Base-by-base conservation (phyloP, 805 yeast species). In the Candida railenensis region DNA sequence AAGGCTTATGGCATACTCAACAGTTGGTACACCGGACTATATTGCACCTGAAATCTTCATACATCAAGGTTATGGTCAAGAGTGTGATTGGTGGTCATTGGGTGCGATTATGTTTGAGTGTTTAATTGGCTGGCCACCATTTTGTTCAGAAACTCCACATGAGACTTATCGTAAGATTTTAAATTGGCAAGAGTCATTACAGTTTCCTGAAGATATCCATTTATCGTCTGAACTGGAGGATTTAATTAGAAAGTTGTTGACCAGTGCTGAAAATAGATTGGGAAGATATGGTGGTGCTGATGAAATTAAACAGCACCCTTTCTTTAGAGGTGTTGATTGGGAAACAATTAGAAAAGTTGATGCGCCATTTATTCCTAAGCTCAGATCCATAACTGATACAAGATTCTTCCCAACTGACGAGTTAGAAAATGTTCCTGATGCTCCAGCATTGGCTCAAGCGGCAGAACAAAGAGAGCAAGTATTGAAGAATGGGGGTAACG, bases 331-430 rank as follows among this genome's bases (percentile, higher is more conserved):
- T n/a, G 97, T 90, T 37, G 94, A 89, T 65, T 90, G 97, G 97
- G 83, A 84, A 44, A 81, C 88, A 15, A 90, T 90, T 47, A 74
- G 97, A 48, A 83, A 81, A 48, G 95, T 89, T 48, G 89, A 85
- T 55, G 97, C 97, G 2, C 97, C 97, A 19, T 90, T 90, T 58
- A 87, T 94, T 54, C 96, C 99, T 21, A 87, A 89, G 61, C 77
- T 94, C 61, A 81, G 90, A 55, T 86, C 96, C 11, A 86, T 92
- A 50, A 92, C 98, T 4, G 99, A 94, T 65, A 94, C 99, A 0
- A 78, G 97, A 56, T 92, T 92, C 74, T 94, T 94, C 89, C 98
- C 99, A 37, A 89, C 96, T 1, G 98, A 92, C 63, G 99, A 92
- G 62, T 74, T 92, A 58, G 97, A 92, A 65, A 89, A 88, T 58